Conservation (phyloP, 2,329 filamentous ascomycete species). For the Colletotrichum sp. region DNA sequence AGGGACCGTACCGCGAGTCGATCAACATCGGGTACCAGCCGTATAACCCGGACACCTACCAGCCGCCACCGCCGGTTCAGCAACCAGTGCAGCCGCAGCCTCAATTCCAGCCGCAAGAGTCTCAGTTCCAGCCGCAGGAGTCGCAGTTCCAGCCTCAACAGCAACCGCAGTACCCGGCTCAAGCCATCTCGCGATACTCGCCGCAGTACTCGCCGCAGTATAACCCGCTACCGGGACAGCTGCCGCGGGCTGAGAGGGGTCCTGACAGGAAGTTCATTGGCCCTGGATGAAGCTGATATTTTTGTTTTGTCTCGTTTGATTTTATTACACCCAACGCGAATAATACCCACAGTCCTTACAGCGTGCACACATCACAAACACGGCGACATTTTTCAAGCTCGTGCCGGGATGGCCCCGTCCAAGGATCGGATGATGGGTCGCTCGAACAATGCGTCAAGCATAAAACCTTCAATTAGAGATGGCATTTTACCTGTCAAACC, state of each 20-base stretch:
- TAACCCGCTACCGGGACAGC: not conserved
- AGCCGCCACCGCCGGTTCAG: not conserved
- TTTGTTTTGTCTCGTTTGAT: not conserved
- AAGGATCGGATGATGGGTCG: not conserved
- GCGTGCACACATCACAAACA: not conserved
- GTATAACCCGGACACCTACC: not conserved
- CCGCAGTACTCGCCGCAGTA: not conserved
- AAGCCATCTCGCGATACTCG: not conserved
- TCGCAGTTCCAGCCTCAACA: not conserved
- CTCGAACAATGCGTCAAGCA: not conserved
- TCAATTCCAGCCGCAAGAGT: not conserved
- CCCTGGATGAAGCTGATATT: not conserved
- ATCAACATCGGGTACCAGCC: conserved; percentile 16
- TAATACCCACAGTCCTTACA: not conserved
- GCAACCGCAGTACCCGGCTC: not conserved
- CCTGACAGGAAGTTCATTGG: conserved; percentile 16
- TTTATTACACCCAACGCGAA: not conserved
- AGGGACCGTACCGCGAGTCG: conserved; percentile 11
- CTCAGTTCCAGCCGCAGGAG: not conserved
- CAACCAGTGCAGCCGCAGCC: not conserved
- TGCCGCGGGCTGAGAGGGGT: conserved; percentile 15
- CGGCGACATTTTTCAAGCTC: not conserved
- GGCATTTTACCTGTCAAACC: not conserved
- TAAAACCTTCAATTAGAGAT: not conserved
- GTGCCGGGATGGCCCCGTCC: not conserved